Conservation (phyloP, 169 alveolate genomes). For the Eimeria mitis region DNA sequence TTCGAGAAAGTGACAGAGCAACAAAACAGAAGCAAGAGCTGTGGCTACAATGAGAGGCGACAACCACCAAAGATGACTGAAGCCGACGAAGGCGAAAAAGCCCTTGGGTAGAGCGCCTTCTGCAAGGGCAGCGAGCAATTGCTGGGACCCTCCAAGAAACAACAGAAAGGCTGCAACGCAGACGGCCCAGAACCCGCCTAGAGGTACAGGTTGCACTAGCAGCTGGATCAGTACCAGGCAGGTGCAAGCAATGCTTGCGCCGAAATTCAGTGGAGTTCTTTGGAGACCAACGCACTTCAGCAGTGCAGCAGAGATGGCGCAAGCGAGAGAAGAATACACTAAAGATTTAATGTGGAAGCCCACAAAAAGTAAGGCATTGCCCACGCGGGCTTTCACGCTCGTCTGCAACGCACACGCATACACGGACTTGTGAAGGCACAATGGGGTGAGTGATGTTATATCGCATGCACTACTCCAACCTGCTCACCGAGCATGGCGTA, state of each 20-base stretch:
- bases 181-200: slow-evolving; percentile 51
- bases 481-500: neutral
- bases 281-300: slow-evolving; percentile 43
- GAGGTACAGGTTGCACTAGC: slow-evolving; percentile 41
- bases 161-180: slow-evolving; percentile 42
- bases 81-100: slow-evolving; percentile 19
- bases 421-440: neutral
- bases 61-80: slow-evolving; percentile 33
- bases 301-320: slow-evolving; percentile 44
- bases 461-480: neutral
- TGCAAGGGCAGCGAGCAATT: slow-evolving; percentile 38
- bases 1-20: slow-evolving; percentile 28
- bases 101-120: slow-evolving; percentile 17
- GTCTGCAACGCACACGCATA: neutral
- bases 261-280: slow-evolving; percentile 8
- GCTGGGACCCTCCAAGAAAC: slow-evolving; percentile 39
- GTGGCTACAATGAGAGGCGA: slow-evolving; percentile 44
- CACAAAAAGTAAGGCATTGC: slow-evolving; percentile 32
- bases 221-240: slow-evolving; percentile 22
- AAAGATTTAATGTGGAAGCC: slow-evolving; percentile 29
- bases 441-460: neutral
- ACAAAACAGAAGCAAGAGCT: slow-evolving; percentile 33
- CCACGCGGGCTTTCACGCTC: slow-evolving; percentile 45
- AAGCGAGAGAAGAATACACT: slow-evolving; percentile 15
- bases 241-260: neutral